Base-by-base conservation (phyloP, 768 basidiomycete species). In the Psilocybe sp. region DNA sequence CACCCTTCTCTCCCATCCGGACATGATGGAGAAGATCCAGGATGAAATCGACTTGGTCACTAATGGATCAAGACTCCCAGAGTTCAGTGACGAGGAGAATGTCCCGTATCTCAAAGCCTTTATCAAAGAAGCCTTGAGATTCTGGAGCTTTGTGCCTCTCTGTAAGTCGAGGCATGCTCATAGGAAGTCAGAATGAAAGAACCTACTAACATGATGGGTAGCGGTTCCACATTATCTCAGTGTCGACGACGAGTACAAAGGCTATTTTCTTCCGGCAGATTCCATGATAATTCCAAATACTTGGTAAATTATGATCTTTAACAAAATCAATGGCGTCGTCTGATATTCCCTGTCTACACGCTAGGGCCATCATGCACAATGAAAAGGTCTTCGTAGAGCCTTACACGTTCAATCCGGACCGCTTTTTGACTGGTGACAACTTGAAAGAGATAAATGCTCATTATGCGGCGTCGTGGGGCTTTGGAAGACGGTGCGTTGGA, bases 11-110 rank as follows among this genome's bases (percentile, higher is more conserved):
- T 44, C 60, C 6, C 44, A 64, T 39, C 71, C 66, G 4, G 61
- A 68, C 4, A 60, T 60, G 7, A 59, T 66, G 12, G 55, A 53
- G 34, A 65, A 59, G 42, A 69, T 68, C 5, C 70, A 72, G 46
- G 53, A 38, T 3, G 41, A 43, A 43, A 19, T 43, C 15, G 41
- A 43, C 41, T 18, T 10, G 18, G 6, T 43, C 10, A 43, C 41
- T 19, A 14, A 43, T 23, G 23, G 18, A 20, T 13, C 12, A 14
- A 20, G 41, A 18, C 41, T 43, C n/a, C 41, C 41, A 5, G 19
- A 43, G 11, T 43, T 43, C 41, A 14, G 32, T 3, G 41, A 43
- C 18, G 16, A 43, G 19, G 20, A 7, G 12, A 14, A 15, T 13
- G 32, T 31, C 14, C 41, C 41, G 18, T 43, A 43, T 43, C 16